These are phyloP conservation scores for Trichoderma citrinoviride DNA, from an alignment of 2,329 filamentous ascomycete species.

Conservation along the genomic window DNA sequence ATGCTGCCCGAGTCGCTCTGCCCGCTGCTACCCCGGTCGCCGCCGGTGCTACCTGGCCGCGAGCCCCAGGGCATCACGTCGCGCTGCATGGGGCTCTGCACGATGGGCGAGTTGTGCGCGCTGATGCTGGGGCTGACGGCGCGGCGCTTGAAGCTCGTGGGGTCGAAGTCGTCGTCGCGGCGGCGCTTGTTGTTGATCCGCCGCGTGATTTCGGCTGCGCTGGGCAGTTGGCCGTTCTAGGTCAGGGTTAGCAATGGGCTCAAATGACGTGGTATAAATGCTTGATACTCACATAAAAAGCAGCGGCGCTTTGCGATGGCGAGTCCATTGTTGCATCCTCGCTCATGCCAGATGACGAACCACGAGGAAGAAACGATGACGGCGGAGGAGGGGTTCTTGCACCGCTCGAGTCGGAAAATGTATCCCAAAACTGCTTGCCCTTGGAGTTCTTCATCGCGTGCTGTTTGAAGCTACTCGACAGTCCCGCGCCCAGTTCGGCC, in stretches of 20 bases:
- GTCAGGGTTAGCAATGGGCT: neutral
- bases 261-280: neutral
- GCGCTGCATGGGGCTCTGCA: constrained; percentile 78
- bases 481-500: constrained; percentile 48
- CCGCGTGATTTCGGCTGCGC: constrained; percentile 70
- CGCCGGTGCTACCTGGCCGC: constrained; percentile 61
- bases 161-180: constrained; percentile 87
- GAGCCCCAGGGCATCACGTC: constrained; percentile 72
- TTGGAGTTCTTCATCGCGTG: constrained; percentile 71
- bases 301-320: constrained; percentile 46
- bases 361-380: constrained; percentile 58
- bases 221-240: constrained; percentile 47
- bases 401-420: constrained; percentile 65
- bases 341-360: constrained; percentile 59
- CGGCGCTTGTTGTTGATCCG: constrained; percentile 80
- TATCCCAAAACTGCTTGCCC: constrained; percentile 70
- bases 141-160: constrained; percentile 81
- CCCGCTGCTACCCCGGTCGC: constrained; percentile 51
- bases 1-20: constrained; percentile 50
- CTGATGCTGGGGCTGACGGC: constrained; percentile 91
- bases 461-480: constrained; percentile 70
- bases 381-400: constrained; percentile 62
- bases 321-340: constrained; percentile 75
- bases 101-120: constrained; percentile 82
- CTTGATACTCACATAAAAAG: constrained; percentile 38